Base-by-base conservation (phyloP, 352 stramenopile genomes). In the Globisporangium barbulae region DNA sequence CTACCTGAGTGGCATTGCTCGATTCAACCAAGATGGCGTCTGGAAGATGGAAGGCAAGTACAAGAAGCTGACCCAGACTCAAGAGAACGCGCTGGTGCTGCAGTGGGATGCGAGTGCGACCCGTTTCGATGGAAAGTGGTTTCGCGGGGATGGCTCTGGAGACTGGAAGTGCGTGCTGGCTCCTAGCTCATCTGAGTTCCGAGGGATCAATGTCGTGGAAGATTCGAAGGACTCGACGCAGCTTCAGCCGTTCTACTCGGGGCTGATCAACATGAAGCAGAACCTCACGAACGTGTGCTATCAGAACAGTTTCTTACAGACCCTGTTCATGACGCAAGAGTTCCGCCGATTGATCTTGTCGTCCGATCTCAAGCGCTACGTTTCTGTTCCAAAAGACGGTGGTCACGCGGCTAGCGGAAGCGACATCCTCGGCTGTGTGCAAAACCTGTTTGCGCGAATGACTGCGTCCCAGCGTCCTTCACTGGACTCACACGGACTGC, bases 281-380 rank as follows among this genome's bases (percentile, higher is more conserved):
- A 92, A 91, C 61, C 69, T 96, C 50, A 95, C 86, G 6, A 96
- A 96, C 47, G 86, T 96, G 0, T 96, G 89, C 70, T 96, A 96
- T 69, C 89, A 96, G 68, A 96, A 96, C 76, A 94, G 84, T 54
- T 95, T 96, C 47, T 54, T 96, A 17, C 89, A 96, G 69, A 86
- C 86, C 17, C 67, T 96, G 22, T 96, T 94, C 69, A 88, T 94
- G 78, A 95, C 89, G 1, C 76, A 92, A 71, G 84, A 74, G 17
- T 94, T 96, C 60, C 88, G 89, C 5, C 76, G 78, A 3, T 70
- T 90, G 31, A 81, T 96, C 28, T 63, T 96, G 28, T 85, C 81
- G 8, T 79, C 68, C 2, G 68, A 91, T 35, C 44, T 77, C 6
- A 60, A 77, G 10, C 70, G 79, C 17, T 85, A 87, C 59, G 56